These are phyloP conservation scores for Coemansia sp. DNA, from an alignment of 192 early-diverging fungal genomes.

Conservation along the genomic window DNA sequence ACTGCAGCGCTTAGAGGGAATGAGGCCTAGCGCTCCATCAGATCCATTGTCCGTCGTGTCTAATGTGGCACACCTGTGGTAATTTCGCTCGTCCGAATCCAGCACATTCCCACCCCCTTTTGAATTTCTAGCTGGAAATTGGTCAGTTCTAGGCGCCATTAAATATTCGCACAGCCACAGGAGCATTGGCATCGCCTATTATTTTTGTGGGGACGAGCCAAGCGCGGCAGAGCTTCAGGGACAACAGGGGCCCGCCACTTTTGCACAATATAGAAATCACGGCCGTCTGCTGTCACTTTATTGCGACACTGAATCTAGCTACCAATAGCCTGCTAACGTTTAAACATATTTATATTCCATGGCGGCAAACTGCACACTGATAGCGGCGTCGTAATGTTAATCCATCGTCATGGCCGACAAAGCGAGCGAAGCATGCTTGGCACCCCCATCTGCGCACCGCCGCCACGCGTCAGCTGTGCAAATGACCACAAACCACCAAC, in stretches of 20 bases:
- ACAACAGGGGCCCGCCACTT: constrained; percentile 2
- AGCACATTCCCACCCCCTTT: not conserved
- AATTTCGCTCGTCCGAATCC: constrained; percentile 5
- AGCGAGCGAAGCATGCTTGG: not conserved
- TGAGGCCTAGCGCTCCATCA: not conserved
- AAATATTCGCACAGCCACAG: constrained; percentile 5
- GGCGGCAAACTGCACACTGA: not conserved
- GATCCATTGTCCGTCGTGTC: constrained; percentile 9
- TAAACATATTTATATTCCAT: not conserved
- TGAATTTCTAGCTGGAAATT: not conserved
- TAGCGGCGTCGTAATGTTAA: not conserved
- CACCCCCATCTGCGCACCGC: not conserved
- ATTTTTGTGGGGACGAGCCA: constrained; percentile 4
- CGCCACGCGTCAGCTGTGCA: not conserved
- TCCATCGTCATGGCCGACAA: not conserved
- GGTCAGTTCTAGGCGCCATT: not conserved
- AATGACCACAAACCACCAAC: not conserved
- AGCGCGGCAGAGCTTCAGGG: not conserved
- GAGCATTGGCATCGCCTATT: not conserved
- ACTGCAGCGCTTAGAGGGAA: not conserved
- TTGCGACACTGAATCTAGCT: not conserved
- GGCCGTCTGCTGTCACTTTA: not conserved
- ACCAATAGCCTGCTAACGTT: not conserved
- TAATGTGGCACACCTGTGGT: constrained; percentile 13
- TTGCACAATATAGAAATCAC: not conserved